Evolutionary conservation across 805 yeast genomes (phyloP), one percentile per base, ranked within the genome.

Genomic region (Starmerella davenportii): DNA sequence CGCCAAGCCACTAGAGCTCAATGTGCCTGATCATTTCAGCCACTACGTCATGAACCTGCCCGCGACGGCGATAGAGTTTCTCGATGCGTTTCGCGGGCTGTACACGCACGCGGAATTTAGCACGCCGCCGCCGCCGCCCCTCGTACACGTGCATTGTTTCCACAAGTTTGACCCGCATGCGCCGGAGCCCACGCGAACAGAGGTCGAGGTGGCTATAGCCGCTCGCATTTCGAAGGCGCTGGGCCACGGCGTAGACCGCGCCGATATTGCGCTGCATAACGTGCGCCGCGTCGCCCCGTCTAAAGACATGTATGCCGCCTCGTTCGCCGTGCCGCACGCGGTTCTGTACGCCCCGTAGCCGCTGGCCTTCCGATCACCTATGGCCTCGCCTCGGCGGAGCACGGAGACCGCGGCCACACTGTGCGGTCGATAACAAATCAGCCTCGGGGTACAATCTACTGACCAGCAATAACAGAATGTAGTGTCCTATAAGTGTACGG

Each of bases 241-340:
- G 28, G 62, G 64, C 2, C 65, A 52, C 49, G 62, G 69, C 0
- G 58, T 72, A 7, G 46, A 62, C 0, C 60, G 72, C 13, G 64
- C 64, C 3, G 54, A 60, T 0, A 58, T 79, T 29, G 52, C 59
- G 0, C 79, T 87, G 58, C 96, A 87, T 52, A 61, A 77, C 46
- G 98, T 90, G 8, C 72, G 99, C 54, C 76, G 75, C 55, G 98
- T 90, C 5, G 87, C 98, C 1, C 98, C 98, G 3, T 81, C 95
- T 4, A 90, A 90, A 54, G 87, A 87, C 25, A 90, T 90, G 98
- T 85, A 71, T 55, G 82, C 95, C 59, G 79, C 82, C 3, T 65
- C 84, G 5, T 85, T 85, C 58, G 57, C 58, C 50, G 64, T 90
- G n/a, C 68, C 68, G 3, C 25, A 38, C 4, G 60, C 55, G 30